A percentile compares a stretch with the other conserved stretches of the same genome.
Evolutionary conservation across 2,329 filamentous ascomycete genomes (phyloP).

Genomic region (Arthrocladium fulminans): DNA sequence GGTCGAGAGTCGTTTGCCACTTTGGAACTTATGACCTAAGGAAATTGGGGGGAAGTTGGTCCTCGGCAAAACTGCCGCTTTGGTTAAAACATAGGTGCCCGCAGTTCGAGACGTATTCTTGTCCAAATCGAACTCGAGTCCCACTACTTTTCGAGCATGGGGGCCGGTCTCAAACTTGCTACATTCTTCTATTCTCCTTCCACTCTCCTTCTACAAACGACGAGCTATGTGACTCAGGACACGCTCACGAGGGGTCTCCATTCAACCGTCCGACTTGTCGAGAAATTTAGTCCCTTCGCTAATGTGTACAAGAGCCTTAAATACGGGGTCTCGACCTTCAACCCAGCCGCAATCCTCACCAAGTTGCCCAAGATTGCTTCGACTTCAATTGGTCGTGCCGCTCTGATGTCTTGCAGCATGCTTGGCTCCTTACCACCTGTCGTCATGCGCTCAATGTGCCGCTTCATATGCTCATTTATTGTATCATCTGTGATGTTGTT

Average conservation of each 20-base stretch:
- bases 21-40: too few species aligned
- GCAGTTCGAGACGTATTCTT: too few species aligned
- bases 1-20: too few species aligned
- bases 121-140: too few species aligned
- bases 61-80: too few species aligned
- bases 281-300: slow-evolving; percentile 8
- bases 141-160: too few species aligned
- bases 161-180: too few species aligned
- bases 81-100: too few species aligned
- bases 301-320: slow-evolving; percentile 57
- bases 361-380: slow-evolving; percentile 65
- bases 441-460: slow-evolving; percentile 8
- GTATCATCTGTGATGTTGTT: slow-evolving; percentile 8
- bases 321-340: slow-evolving; percentile 55
- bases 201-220: neutral
- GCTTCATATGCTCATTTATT: slow-evolving; percentile 11
- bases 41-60: too few species aligned
- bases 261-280: neutral
- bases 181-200: too few species aligned
- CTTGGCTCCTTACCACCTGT: slow-evolving; percentile 32
- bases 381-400: slow-evolving; percentile 55
- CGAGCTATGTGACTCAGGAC: neutral
- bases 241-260: slow-evolving; percentile 2
- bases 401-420: slow-evolving; percentile 65
- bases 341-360: slow-evolving; percentile 52